Base-by-base conservation (phyloP, 495 filamentous ascomycete genomes). In the Hypoxylon cercidicola region DNA sequence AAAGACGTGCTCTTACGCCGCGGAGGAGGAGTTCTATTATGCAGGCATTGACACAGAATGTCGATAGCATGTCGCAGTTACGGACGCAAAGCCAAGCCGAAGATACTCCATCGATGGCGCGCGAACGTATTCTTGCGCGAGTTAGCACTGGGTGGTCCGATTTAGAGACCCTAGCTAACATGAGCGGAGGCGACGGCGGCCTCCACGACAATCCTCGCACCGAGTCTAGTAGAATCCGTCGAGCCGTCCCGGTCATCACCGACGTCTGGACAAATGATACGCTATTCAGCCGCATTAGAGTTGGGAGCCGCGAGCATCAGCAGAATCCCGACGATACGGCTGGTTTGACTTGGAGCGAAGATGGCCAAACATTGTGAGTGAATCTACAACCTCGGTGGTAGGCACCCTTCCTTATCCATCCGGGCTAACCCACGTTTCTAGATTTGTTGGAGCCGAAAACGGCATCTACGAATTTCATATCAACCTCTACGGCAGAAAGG, bases 381-480 rank as follows among this genome's bases (percentile, higher is more conserved):
- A n/a, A 44, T 49, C 59, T 1, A 13, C 6, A 30, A 15, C 1
- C 9, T 5, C 25, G n/a, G n/a, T n/a, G n/a, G n/a, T n/a, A n/a
- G n/a, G n/a, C n/a, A n/a, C n/a, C n/a, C n/a, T n/a, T n/a, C n/a
- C n/a, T n/a, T 23, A n/a, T 18, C 23, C n/a, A 16, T 1, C 18
- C 1, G 20, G 23, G 41, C 72, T 75, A 39, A 76, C 66, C 4
- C 30, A 7, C 19, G 20, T 21, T 53, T 41, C 7, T 56, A 92
- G 90, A 59, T 92, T 88, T 64, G 81, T 90, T 66, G 90, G 84
- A n/a, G 89, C 89, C 3, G 81, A 90, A 52, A 82, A 89, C 48
- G 90, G 90, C 16, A 89, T 93, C 15, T 88, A 90, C 59, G 88
- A 93, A 74, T 90, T 87, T 61, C 81, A 82, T 19, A 78, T 93